These are phyloP conservation scores for Plectosphaerella plurivora DNA, from an alignment of 2,329 filamentous ascomycete species.

Conservation along the genomic window DNA sequence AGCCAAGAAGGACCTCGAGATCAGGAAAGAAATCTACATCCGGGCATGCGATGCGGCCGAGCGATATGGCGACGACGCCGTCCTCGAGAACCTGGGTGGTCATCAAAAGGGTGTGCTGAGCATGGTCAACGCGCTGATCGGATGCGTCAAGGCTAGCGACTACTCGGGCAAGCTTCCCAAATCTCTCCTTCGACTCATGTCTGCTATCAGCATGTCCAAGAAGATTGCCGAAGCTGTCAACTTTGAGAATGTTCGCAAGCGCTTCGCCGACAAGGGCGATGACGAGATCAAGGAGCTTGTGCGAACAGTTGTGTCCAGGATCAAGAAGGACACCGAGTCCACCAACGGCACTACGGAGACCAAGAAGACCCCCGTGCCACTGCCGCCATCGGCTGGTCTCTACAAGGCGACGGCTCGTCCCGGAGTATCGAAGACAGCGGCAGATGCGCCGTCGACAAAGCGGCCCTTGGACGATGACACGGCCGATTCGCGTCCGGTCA, in stretches of 20 bases:
- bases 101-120: constrained; percentile 53
- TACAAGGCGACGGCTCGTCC: background rate
- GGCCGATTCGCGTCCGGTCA: constrained; percentile 30
- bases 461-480: constrained; percentile 33
- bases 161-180: constrained; percentile 51
- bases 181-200: constrained; percentile 55
- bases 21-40: constrained; percentile 44
- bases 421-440: background rate
- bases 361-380: constrained; percentile 10
- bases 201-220: constrained; percentile 56
- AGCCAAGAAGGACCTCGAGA: constrained; percentile 35
- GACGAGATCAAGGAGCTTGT: constrained; percentile 59
- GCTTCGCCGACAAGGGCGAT: constrained; percentile 62
- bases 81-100: constrained; percentile 53
- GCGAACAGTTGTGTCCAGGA: constrained; percentile 48
- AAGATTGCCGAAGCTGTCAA: constrained; percentile 61
- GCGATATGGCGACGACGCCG: constrained; percentile 48
- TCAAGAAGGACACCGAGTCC: constrained; percentile 28
- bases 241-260: constrained; percentile 59
- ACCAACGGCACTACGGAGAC: constrained; percentile 16
- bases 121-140: constrained; percentile 49
- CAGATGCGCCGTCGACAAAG: constrained; percentile 25
- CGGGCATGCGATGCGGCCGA: constrained; percentile 49
- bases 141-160: constrained; percentile 48
- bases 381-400: constrained; percentile 6